Percentiles rank a stretch among this genome's conserved stretches.
These are phyloP conservation scores for Tremella fuciformis DNA, from an alignment of 768 basidiomycete species.

Conservation along the genomic window DNA sequence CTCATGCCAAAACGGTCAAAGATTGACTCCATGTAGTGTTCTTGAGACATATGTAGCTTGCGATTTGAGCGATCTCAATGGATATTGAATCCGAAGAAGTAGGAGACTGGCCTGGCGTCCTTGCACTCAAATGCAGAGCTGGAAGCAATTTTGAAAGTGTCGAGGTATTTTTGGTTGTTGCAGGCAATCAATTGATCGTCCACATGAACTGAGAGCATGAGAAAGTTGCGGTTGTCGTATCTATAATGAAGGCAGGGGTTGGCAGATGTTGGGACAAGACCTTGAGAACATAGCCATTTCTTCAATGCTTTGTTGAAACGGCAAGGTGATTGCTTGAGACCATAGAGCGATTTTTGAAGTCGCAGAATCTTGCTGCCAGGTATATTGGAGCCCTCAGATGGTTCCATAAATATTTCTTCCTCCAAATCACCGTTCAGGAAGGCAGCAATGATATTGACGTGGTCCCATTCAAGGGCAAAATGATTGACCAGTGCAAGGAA, in stretches of 20 bases:
- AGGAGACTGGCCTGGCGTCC: constrained; percentile 8
- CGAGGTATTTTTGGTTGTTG: constrained; percentile 9
- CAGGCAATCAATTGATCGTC: constrained; percentile 26
- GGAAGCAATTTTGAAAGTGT: constrained; percentile 7
- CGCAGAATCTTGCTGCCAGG: constrained; percentile 2
- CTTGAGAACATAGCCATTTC: constrained; percentile 18
- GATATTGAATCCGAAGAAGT: constrained; percentile 22
- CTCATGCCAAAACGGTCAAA: constrained; percentile 8
- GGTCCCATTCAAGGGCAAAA: constrained; percentile 16
- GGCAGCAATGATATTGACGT: constrained; percentile 23
- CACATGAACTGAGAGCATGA: constrained; percentile 19
- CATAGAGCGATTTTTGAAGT: constrained; percentile 19
- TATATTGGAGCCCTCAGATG: constrained; percentile 10
- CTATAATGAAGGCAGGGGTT: constrained; percentile 21
- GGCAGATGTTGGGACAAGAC: constrained; percentile 9
- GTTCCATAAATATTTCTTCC: constrained; percentile 44
- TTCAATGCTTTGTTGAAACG: constrained; percentile 23
- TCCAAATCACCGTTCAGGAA: constrained; percentile 29
- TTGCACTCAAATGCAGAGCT: constrained; percentile 18
- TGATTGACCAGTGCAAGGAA: constrained; percentile 21
- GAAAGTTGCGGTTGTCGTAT: neutral
- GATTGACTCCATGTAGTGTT: constrained; percentile 9
- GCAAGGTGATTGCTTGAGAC: constrained; percentile 24
- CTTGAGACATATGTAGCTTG: constrained; percentile 15
- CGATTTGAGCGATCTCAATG: constrained; percentile 13